Evolutionary conservation across 1,139 yeast species (phyloP), one percentile per base, ranked within the genome.

Genomic region (Diutina pseudorugosa): DNA sequence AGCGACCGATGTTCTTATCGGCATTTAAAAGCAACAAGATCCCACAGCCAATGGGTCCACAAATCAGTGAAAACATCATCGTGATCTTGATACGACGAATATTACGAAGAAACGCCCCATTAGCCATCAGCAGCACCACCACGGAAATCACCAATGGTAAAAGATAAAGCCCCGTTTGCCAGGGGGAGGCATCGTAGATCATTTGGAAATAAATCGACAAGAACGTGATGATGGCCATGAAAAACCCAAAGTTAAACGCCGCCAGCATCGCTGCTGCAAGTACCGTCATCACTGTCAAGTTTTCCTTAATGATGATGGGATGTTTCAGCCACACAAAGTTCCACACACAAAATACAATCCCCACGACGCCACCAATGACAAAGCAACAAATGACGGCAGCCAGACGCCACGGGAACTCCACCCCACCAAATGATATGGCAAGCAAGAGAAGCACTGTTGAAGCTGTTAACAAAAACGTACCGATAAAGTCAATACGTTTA

Each of bases 161-260:
- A 57, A 81, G 62, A 57, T 77, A 77, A 45, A 82, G 66, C 41
- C 89, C 87, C 0, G 88, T 77, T 55, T 72, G 69, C 69, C 79
- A 74, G 1, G 88, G 77, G 20, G 70, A 59, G 23, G 72, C 73
- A 52, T 70, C 67, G 54, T 68, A 68, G 30, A 76, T 72, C 18
- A 79, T 76, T 62, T 82, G 86, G 64, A 80, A 80, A 60, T 76
- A 81, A 21, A 80, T 69, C 5, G 84, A 72, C 50, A 79, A 61
- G 58, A 73, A 81, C 19, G 75, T 70, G 20, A 71, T 60, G 19
- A 63, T 57, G 9, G 72, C 61, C 70, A 81, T 70, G 62, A 79
- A 79, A 48, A 70, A 69, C 11, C 69, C 74, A 58, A 71, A 77
- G 45, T 68, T 63, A 54, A 74, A 68, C 51, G 70, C 62, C 7